Base-by-base conservation (phyloP, 2,329 filamentous ascomycete species). In the Curvularia sp. region DNA sequence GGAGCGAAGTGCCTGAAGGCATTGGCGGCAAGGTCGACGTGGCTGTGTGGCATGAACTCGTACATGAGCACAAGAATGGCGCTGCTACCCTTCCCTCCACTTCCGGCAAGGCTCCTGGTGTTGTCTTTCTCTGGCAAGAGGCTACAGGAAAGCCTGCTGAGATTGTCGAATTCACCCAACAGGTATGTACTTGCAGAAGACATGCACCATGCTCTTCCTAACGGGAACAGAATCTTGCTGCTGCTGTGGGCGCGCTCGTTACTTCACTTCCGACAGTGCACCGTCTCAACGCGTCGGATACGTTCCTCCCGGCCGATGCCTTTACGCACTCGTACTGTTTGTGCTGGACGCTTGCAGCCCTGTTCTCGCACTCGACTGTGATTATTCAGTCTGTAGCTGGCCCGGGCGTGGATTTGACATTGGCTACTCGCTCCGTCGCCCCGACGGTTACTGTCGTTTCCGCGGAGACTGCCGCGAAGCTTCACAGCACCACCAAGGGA, bases 31-130 rank as follows among this genome's bases (percentile, higher is more conserved):
- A 84, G 61, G 83, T 96, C 60, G 90, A 90, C 55, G 90, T 97
- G 15, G 86, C 88, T n/a, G 95, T 94, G 13, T 99, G 94, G 93
- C 91, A 96, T 71, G 91, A 97, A 59, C 85, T 98, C 52, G 80
- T 97, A 25, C 86, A 89, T 64, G 90, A 95, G 61, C 27, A 81
- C 80, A 53, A 69, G 57, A 65, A 60, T 38, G 82, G 85, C 36
- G 85, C 83, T 41, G 80, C 80, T 7, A 86, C 91, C 19, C 81
- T 97, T 12, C 91, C 91, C 1, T 78, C 83, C 9, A 78, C 85
- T 49, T 85, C 87, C 39, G 83, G 82, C 23, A 78, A 78, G 27
- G 77, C 81, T 2, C 80, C 80, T 12, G 79, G 80, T 19, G 60
- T 88, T 30, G 80, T 91, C 45, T 84, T 87, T 38, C 89, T 94